Evolutionary conservation across 306 rosid species (phyloP).

Genomic region (Acmispon strigosus): DNA sequence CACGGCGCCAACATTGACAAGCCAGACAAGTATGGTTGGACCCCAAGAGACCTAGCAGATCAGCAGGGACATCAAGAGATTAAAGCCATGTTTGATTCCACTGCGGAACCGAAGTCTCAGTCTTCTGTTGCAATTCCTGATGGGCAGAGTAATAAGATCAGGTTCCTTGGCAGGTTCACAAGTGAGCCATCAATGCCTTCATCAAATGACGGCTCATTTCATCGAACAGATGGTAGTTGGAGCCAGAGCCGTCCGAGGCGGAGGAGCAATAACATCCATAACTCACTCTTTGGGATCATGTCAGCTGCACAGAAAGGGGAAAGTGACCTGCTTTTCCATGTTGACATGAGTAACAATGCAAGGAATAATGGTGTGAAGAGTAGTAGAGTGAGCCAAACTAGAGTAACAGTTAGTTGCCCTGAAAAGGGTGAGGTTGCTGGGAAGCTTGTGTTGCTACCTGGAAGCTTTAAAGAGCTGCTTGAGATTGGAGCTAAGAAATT

Average conservation of each 20-base stretch:
- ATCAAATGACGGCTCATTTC: constrained; percentile 35
- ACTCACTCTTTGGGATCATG: constrained; percentile 80
- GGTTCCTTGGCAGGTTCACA: constrained; percentile 53
- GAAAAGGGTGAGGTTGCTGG: constrained; percentile 52
- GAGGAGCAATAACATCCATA: constrained; percentile 53
- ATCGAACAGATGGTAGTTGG: constrained; percentile 34
- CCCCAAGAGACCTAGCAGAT: constrained; percentile 68
- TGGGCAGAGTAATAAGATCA: constrained; percentile 18
- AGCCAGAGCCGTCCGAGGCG: constrained; percentile 55
- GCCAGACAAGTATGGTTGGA: constrained; percentile 61
- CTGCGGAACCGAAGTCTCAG: constrained; percentile 30
- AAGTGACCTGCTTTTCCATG: constrained; percentile 28
- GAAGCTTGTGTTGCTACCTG: constrained; percentile 71
- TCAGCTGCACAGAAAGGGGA: constrained; percentile 53
- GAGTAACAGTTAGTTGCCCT: constrained; percentile 71
- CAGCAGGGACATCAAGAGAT: constrained; percentile 78
- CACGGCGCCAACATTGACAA: constrained; percentile 62
- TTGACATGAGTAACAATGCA: neutral
- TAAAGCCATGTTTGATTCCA: constrained; percentile 44
- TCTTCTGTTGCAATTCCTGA: constrained; percentile 33
- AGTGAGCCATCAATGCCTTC: constrained; percentile 72
- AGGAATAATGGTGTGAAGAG: constrained; percentile 16
- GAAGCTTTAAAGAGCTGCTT: constrained; percentile 52
- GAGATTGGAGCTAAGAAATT: constrained; percentile 69
- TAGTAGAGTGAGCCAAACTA: constrained; percentile 10